Base-by-base conservation (phyloP, 345 rosid genomes). In the Populus davidiana region DNA sequence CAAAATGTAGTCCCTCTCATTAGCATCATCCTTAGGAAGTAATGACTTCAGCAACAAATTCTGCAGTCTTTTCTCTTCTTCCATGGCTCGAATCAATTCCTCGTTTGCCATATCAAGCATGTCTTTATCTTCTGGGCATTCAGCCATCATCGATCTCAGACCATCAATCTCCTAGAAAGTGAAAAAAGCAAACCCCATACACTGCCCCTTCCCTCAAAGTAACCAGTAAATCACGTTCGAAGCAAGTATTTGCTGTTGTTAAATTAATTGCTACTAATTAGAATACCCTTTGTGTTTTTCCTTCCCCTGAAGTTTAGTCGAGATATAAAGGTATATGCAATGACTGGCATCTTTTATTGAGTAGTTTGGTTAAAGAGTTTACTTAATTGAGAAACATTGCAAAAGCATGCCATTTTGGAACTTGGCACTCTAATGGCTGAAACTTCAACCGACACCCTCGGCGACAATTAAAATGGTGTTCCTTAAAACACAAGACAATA, bases 21-120 rank as follows among this genome's bases (percentile, higher is more conserved):
- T 97, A n/a, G 98, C 99, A 80, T 94, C 99, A 81, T 96, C 99
- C 81, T 86, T 92, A n/a, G 99, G 98, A 78, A 96, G 95, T 75
- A 94, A 85, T 25, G 90, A 88, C 88, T 86, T 89, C 67, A 94
- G 95, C 80, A 96, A 81, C 86, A 87, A 81, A 80, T 77, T 84
- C 81, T 89, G 97, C 85, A 91, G 72, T 78, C 89, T 88, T 80
- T 88, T 91, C 86, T 94, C 94, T 77, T 89, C 95, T 73, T 84
- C 87, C 35, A 75, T 16, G 18, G 93, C 92, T 66, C 81, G 88
- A 65, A 71, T 76, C 84, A 96, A 74, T 67, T 96, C 98, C 83
- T 86, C 86, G 49, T 71, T 72, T 62, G 91, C 97, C 97, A 96
- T 88, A 72, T 89, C 93, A 77, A 92, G 81, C 92, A 94, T 87